These are phyloP conservation scores for Mariannaea sp. DNA, from an alignment of 2,329 filamentous ascomycete genomes.

Conservation along the genomic window DNA sequence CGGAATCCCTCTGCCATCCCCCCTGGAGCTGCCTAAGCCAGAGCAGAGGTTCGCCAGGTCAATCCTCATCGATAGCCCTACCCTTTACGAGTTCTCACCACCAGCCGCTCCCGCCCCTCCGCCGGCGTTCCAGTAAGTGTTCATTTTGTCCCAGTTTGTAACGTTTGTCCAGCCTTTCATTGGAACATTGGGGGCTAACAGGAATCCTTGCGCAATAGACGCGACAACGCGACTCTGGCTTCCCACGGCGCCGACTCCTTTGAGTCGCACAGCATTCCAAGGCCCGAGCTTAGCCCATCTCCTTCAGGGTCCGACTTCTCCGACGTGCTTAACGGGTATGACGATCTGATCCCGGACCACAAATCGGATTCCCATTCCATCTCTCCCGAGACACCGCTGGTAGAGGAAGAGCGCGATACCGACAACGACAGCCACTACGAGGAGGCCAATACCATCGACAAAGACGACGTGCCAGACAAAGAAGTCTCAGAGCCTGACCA, in stretches of 20 bases:
- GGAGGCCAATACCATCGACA: conserved; percentile 30
- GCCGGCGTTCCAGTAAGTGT: conserved; percentile 37
- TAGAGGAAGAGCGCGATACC: conserved; percentile 33
- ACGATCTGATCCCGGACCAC: conserved; percentile 48
- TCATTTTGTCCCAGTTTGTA: not conserved
- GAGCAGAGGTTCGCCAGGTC: conserved; percentile 60
- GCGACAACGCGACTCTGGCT: conserved; percentile 33
- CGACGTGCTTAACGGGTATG: conserved; percentile 50
- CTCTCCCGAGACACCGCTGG: conserved; percentile 34
- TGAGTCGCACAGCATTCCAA: conserved; percentile 46
- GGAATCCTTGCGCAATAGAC: conserved; percentile 34
- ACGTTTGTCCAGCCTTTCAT: conserved; percentile 9
- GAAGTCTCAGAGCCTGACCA: not conserved
- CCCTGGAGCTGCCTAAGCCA: conserved; percentile 52
- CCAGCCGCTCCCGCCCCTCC: conserved; percentile 27
- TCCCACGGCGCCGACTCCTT: conserved; percentile 26
- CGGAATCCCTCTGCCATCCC: conserved; percentile 37
- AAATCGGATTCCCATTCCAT: conserved; percentile 36
- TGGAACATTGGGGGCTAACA: conserved; percentile 35
- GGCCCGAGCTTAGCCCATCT: conserved; percentile 49
- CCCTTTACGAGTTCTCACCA: conserved; percentile 62
- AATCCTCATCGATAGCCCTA: conserved; percentile 63
- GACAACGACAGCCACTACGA: conserved; percentile 36
- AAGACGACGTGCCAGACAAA: conserved; percentile 22
- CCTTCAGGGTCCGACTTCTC: conserved; percentile 49